phyloP scores from a whole-genome alignment of 1,284 basidiomycete genomes.

The Boletus mariae region DNA sequence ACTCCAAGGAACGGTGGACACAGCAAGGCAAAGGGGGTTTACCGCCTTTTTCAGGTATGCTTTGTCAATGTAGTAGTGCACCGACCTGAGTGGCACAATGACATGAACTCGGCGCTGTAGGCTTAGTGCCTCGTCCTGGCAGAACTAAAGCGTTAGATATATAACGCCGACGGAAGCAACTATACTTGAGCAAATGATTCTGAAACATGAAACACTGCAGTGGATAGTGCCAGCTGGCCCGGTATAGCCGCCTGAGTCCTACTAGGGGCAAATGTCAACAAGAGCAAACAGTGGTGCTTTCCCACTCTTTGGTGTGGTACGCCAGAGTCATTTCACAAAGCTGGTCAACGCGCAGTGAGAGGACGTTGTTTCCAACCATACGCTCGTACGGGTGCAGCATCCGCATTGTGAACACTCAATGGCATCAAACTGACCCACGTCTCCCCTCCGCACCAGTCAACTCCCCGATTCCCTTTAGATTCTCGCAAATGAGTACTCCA shows the following conservation, averaged over 20 bases:
- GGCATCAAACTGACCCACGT: conserved; percentile 55
- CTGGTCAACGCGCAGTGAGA: neutral
- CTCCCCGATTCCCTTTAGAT: conserved; percentile 49
- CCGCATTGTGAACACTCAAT: conserved; percentile 51
- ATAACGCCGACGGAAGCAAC: neutral
- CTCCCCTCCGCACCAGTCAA: conserved; percentile 29
- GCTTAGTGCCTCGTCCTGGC: neutral
- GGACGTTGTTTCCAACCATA: conserved; percentile 43
- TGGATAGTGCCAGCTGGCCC: neutral
- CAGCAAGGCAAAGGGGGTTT: neutral
- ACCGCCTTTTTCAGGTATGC: conserved; percentile 6
- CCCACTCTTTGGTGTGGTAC: too few species aligned
- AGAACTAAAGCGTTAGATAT: neutral
- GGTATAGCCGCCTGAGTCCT: conserved; percentile 10
- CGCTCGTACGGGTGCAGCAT: conserved; percentile 65
- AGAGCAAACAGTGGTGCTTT: conserved; percentile 6
- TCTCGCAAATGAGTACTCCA: conserved; percentile 65
- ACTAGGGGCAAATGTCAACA: conserved; percentile 9
- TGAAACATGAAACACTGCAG: neutral
- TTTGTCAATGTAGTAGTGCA: neutral
- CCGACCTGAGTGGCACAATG: neutral
- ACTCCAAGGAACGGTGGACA: neutral
- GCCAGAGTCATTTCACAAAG: too few species aligned
- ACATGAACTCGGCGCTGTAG: neutral
- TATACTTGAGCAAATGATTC: conserved; percentile 10